phyloP scores from a whole-genome alignment of 2,329 filamentous ascomycete species.

The Fusarium metavorans region DNA sequence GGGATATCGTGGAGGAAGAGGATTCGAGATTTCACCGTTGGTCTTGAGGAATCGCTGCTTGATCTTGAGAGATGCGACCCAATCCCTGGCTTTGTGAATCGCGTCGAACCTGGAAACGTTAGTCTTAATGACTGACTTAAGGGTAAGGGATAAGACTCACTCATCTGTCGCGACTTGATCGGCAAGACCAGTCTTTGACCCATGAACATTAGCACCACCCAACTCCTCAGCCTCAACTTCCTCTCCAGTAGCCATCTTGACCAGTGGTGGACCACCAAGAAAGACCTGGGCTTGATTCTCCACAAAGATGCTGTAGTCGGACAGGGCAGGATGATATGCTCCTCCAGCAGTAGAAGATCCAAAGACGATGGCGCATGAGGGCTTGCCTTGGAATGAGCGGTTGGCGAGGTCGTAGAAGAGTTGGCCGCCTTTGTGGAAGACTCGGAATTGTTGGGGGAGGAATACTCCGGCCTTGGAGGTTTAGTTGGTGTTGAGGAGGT shows the following conservation, averaged over 20 bases:
- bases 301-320: background rate
- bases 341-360: background rate
- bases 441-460: constrained; percentile 57
- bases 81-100: background rate
- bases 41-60: background rate
- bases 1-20: constrained; percentile 47
- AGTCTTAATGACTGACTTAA: accelerated
- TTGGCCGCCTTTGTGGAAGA: constrained; percentile 54
- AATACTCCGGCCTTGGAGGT: background rate
- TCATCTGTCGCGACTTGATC: background rate
- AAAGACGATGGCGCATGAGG: constrained; percentile 57
- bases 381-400: constrained; percentile 51
- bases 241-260: constrained; percentile 2
- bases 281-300: background rate
- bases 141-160: background rate
- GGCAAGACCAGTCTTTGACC: background rate
- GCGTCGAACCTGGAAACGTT: background rate
- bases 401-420: constrained; percentile 56
- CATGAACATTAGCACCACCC: background rate
- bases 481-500: background rate
- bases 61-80: background rate
- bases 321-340: background rate
- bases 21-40: background rate
- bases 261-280: background rate
- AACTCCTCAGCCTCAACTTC: background rate